Evolutionary conservation across 2,329 filamentous ascomycete species (phyloP).

Genomic region (Cladorrhinum sp.): DNA sequence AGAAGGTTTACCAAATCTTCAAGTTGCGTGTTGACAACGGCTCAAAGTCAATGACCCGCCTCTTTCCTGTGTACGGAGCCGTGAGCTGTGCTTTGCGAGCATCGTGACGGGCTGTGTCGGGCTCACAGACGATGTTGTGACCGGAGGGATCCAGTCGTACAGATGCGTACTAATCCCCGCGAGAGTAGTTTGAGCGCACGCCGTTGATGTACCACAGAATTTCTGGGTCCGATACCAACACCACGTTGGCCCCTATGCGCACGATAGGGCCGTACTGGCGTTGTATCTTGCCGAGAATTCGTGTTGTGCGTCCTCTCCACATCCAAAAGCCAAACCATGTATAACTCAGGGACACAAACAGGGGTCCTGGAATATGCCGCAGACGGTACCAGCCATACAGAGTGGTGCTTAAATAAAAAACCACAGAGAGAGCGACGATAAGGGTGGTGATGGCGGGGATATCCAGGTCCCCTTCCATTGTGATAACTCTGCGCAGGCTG

Average conservation of each 20-base stretch:
- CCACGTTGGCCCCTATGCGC: constrained; percentile 31
- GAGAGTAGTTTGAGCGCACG: constrained; percentile 29
- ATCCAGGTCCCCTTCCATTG: no score
- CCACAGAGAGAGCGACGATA: background rate
- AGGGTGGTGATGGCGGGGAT: no score
- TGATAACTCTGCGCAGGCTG: no score
- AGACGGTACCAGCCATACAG: constrained; percentile 28
- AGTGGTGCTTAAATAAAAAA: background rate
- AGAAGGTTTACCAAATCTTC: constrained; percentile 10
- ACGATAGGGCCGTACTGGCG: constrained; percentile 29
- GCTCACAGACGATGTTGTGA: constrained; percentile 28
- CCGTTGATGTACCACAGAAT: constrained; percentile 29
- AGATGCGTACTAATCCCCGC: constrained; percentile 27
- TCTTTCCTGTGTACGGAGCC: constrained; percentile 29
- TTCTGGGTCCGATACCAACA: constrained; percentile 29
- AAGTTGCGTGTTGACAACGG: constrained; percentile 17
- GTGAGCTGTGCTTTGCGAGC: constrained; percentile 30
- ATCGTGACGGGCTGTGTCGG: constrained; percentile 28
- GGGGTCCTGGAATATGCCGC: constrained; percentile 29
- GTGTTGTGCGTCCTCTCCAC: constrained; percentile 22
- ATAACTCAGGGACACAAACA: constrained; percentile 28
- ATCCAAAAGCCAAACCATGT: constrained; percentile 28
- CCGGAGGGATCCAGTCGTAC: constrained; percentile 15
- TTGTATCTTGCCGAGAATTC: constrained; percentile 23
- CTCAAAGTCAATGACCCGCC: constrained; percentile 28